Percentiles rank a stretch among this genome's conserved stretches.
These are phyloP conservation scores for Rhizophagus clarus DNA, from an alignment of 192 early-diverging fungal genomes.

Conservation along the genomic window DNA sequence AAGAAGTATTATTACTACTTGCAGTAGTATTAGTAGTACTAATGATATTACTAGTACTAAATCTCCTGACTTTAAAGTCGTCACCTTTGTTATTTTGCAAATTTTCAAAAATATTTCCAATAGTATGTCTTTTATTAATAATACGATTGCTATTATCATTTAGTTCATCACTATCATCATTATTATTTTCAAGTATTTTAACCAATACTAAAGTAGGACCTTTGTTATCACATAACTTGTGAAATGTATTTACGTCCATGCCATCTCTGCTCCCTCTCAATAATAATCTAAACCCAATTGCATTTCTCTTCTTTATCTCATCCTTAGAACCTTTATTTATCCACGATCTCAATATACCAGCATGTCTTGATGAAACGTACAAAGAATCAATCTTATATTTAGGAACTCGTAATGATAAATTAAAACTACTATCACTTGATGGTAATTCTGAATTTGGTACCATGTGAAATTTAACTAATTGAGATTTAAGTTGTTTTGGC, in stretches of 20 bases:
- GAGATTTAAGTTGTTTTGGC: not conserved
- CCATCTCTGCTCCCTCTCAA: not conserved
- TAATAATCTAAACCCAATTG: not conserved
- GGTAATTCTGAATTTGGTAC: not conserved
- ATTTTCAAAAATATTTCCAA: too few relatives aligned
- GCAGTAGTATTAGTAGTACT: not conserved
- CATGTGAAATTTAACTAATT: not conserved
- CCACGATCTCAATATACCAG: not conserved
- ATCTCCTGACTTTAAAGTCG: not conserved
- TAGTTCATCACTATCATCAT: not conserved
- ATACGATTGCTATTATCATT: not conserved
- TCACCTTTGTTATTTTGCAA: not conserved
- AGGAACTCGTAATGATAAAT: not conserved
- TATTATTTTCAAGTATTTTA: not conserved
- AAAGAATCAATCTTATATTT: not conserved
- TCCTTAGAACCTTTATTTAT: not conserved
- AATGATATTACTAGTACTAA: not conserved
- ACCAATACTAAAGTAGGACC: not conserved
- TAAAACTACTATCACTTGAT: not conserved
- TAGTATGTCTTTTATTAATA: too few relatives aligned
- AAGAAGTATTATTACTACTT: too few relatives aligned
- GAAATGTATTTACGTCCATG: not conserved
- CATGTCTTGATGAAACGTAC: not conserved
- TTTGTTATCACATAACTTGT: not conserved
- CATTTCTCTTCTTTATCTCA: not conserved